A percentile compares a stretch with the other conserved stretches of the same genome.
Evolutionary conservation across 192 early-diverging fungal genomes (phyloP).

Genomic region (Martensiomyces pterosporus): DNA sequence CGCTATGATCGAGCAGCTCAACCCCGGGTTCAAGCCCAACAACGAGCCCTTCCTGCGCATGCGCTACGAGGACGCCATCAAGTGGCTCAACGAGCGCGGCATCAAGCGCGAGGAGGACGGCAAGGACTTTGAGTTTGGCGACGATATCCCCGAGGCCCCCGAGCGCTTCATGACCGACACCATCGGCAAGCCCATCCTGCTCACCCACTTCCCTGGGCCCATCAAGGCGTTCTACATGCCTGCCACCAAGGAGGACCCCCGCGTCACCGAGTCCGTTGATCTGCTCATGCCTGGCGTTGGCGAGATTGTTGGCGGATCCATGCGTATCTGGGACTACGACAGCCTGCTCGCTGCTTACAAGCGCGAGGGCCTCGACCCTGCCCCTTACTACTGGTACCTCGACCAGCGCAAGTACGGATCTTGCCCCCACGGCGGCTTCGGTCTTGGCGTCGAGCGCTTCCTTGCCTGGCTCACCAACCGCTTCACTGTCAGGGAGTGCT

Average conservation of each 20-base stretch:
- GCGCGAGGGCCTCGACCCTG: slow-evolving; percentile 88
- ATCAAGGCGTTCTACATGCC: slow-evolving; percentile 99
- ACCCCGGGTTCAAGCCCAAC: slow-evolving; percentile 76
- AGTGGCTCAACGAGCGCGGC: slow-evolving; percentile 86
- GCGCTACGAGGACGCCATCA: slow-evolving; percentile 94
- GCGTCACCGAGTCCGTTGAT: slow-evolving; percentile 95
- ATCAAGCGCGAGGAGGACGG: slow-evolving; percentile 88
- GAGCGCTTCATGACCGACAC: slow-evolving; percentile 99
- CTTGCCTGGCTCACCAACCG: slow-evolving; percentile 95
- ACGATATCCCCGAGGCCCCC: slow-evolving; percentile 98
- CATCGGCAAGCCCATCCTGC: slow-evolving; percentile 90
- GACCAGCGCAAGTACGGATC: slow-evolving; percentile 99
- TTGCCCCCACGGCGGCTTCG: slow-evolving; percentile 94
- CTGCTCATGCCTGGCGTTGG: slow-evolving; percentile 97
- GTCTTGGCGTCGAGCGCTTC: slow-evolving; percentile 95
- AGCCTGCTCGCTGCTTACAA: slow-evolving; percentile 78
- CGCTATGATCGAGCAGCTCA: slow-evolving; percentile 79
- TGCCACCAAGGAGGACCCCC: slow-evolving; percentile 70
- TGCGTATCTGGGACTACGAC: slow-evolving; percentile 87
- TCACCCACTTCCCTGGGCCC: slow-evolving; percentile 94
- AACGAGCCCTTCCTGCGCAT: slow-evolving; percentile 89
- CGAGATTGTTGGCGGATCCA: slow-evolving; percentile 97
- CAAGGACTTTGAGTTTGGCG: slow-evolving; percentile 89
- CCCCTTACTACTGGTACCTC: slow-evolving; percentile 98
- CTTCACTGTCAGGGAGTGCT: slow-evolving; percentile 83